Conservation (phyloP, 176 grass and related monocot species). For the Paspalum vaginatum region DNA sequence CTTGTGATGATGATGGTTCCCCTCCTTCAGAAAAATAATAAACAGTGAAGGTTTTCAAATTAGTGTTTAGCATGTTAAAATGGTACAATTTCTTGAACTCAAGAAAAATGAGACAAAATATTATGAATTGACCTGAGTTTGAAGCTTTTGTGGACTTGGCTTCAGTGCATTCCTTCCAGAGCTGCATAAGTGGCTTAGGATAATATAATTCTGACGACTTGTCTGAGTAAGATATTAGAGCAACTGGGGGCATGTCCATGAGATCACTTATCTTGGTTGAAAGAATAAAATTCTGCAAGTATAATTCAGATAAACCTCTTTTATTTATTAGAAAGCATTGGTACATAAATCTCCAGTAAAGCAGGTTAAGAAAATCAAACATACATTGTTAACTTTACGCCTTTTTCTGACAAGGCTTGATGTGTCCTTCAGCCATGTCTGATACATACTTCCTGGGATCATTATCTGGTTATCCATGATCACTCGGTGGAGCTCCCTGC, state of each 20-base stretch:
- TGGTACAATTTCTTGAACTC: background rate
- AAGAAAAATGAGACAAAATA: conserved; percentile 14
- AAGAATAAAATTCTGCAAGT: conserved; percentile 49
- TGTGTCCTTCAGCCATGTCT: conserved; percentile 78
- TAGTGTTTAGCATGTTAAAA: conserved; percentile 27
- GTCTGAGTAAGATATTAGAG: conserved; percentile 55
- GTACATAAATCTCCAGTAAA: background rate
- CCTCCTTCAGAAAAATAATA: conserved; percentile 51
- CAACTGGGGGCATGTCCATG: conserved; percentile 66
- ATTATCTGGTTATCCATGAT: conserved; percentile 71
- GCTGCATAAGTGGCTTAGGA: conserved; percentile 62
- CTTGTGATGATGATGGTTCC: conserved; percentile 43
- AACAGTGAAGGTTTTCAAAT: conserved; percentile 24
- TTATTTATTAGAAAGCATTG: conserved; percentile 12
- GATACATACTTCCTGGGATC: conserved; percentile 72
- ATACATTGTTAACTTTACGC: conserved; percentile 69
- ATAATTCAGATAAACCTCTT: conserved; percentile 32
- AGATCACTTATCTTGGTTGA: conserved; percentile 57
- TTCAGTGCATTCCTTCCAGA: conserved; percentile 66
- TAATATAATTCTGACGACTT: conserved; percentile 59
- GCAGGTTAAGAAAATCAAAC: conserved; percentile 11
- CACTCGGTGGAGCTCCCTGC: conserved; percentile 19
- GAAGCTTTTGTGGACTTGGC: conserved; percentile 40
- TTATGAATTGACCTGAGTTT: conserved; percentile 57
- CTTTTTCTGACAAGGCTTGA: conserved; percentile 69